Percentiles rank a stretch among this genome's conserved stretches.
Conservation (phyloP, 2,329 filamentous ascomycete genomes). For the Talaromyces islandicus region DNA sequence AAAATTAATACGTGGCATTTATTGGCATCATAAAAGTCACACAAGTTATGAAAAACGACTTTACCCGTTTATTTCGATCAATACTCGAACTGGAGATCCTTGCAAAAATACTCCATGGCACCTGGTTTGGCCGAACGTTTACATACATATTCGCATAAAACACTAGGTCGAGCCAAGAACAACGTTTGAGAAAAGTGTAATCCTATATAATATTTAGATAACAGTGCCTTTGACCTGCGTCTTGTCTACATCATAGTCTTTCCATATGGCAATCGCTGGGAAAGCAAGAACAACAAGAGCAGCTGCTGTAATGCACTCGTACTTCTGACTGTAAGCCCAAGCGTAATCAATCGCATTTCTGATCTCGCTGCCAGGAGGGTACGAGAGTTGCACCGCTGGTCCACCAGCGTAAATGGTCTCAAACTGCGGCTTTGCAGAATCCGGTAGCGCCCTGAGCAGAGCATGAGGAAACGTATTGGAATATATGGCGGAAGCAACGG, state of each 20-base stretch:
- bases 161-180: no score
- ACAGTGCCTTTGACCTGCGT: conserved; percentile 34
- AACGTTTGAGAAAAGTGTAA: no score
- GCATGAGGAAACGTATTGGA: conserved; percentile 48
- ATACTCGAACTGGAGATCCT: no score
- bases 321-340: conserved; percentile 32
- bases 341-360: conserved; percentile 31
- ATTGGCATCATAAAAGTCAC: no score
- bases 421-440: conserved; percentile 15
- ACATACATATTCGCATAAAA: background rate
- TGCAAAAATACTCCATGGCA: no score
- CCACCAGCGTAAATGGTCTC: conserved; percentile 21
- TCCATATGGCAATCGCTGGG: conserved; percentile 31
- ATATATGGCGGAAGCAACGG: conserved; percentile 46
- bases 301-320: conserved; percentile 30
- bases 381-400: conserved; percentile 22
- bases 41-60: no score
- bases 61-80: no score
- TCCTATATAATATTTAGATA: conserved; percentile 13
- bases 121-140: no score
- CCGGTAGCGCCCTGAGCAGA: conserved; percentile 42
- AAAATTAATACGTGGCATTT: no score
- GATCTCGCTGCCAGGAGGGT: conserved; percentile 21
- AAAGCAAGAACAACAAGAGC: conserved; percentile 26
- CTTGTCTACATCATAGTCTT: conserved; percentile 32